Percentiles rank a stretch among this genome's conserved stretches.
Conservation (phyloP, 371 early-diverging fungal species). For the Blakeslea trispora region DNA sequence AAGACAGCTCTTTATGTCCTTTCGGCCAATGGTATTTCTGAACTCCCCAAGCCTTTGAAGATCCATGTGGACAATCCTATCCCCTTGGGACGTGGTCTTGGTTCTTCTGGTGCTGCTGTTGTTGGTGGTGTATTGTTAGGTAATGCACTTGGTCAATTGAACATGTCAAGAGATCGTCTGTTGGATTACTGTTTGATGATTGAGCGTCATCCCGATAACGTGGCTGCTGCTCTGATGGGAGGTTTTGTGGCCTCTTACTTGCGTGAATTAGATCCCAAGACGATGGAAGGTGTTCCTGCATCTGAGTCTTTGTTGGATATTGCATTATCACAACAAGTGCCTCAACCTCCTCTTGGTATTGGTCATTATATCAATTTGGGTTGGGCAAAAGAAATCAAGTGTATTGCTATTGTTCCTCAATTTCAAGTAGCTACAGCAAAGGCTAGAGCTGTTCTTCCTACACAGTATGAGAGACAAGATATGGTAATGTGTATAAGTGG, state of each 20-base stretch:
- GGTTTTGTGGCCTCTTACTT: slow-evolving; percentile 90
- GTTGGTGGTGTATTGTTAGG: slow-evolving; percentile 92
- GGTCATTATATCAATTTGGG: slow-evolving; percentile 68
- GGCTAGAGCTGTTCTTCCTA: slow-evolving; percentile 88
- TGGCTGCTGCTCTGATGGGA: slow-evolving; percentile 90
- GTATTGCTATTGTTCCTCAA: slow-evolving; percentile 87
- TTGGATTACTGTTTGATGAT: slow-evolving; percentile 87
- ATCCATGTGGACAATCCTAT: slow-evolving; percentile 86
- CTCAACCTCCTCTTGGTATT: slow-evolving; percentile 67
- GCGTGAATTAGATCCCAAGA: slow-evolving; percentile 57
- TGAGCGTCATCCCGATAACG: slow-evolving; percentile 97
- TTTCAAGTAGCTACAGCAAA: slow-evolving; percentile 90
- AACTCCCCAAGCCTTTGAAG: slow-evolving; percentile 59
- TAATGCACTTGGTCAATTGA: slow-evolving; percentile 70
- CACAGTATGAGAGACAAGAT: slow-evolving; percentile 73
- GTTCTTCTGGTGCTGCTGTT: slow-evolving; percentile 95
- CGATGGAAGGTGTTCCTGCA: slow-evolving; percentile 55
- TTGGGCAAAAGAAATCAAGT: slow-evolving; percentile 73
- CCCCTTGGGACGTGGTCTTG: slow-evolving; percentile 94
- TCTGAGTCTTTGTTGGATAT: slow-evolving; percentile 59
- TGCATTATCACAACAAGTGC: slow-evolving; percentile 36
- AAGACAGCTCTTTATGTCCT: slow-evolving; percentile 87
- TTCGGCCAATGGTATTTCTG: slow-evolving; percentile 59
- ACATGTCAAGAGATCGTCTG: slow-evolving; percentile 69
- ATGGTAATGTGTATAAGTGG: slow-evolving; percentile 62